phyloP scores from a whole-genome alignment of 75 land plant genomes.

The Azolla pinnata region DNA sequence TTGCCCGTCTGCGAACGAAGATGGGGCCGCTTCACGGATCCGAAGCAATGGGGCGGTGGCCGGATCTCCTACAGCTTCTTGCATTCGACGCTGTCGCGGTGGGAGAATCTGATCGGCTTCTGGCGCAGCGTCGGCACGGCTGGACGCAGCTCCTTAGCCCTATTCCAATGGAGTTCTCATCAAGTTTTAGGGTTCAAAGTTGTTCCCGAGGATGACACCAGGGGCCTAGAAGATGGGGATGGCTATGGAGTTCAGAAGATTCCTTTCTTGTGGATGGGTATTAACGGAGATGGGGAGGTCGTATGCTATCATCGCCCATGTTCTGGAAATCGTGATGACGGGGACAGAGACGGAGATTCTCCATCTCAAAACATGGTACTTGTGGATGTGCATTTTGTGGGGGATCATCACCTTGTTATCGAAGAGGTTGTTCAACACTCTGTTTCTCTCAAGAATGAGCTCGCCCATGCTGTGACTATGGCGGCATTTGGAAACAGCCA shows the following conservation, averaged over 20 bases:
- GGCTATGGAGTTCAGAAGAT: conserved; percentile 51
- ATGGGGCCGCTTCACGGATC: conserved; percentile 51
- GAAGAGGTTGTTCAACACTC: conserved; percentile 36
- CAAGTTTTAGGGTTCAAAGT: conserved; percentile 47
- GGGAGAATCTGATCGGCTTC: conserved; percentile 73
- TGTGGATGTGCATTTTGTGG: conserved; percentile 65
- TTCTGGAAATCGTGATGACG: background rate
- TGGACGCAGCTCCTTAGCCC: conserved; percentile 33
- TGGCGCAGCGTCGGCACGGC: conserved; percentile 61
- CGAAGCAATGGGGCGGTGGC: conserved; percentile 46
- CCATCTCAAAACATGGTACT: conserved; percentile 3
- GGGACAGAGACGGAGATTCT: too few relatives aligned
- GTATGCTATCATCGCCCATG: conserved; percentile 38
- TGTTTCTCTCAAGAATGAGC: background rate
- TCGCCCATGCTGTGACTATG: conserved; percentile 25
- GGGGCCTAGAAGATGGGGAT: too few relatives aligned
- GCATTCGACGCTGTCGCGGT: conserved; percentile 38
- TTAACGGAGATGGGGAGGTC: conserved; percentile 32
- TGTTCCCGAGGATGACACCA: conserved; percentile 46
- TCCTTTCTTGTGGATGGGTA: conserved; percentile 57
- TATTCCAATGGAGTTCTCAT: conserved; percentile 62
- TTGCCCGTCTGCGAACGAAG: conserved; percentile 52
- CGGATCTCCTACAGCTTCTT: conserved; percentile 32
- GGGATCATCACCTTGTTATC: conserved; percentile 52
- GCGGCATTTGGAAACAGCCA: conserved; percentile 24